These are phyloP conservation scores for Teratosphaeria epicoccoides DNA, from an alignment of 2,329 filamentous ascomycete species.

Conservation along the genomic window DNA sequence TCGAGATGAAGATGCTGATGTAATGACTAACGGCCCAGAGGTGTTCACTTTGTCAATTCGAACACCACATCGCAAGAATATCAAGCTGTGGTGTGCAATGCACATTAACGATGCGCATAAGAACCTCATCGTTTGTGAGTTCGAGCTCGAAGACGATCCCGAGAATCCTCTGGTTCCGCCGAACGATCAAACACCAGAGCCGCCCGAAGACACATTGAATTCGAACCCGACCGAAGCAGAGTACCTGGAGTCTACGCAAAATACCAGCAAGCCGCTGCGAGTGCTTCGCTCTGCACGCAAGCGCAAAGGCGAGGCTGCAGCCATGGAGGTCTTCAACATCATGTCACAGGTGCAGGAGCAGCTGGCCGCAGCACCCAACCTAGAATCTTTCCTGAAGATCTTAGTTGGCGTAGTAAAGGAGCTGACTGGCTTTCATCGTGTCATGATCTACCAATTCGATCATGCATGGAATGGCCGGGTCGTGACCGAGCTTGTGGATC, in stretches of 20 bases:
- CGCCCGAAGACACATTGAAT: conserved; percentile 62
- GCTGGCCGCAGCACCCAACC: conserved; percentile 57
- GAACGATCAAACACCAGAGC: conserved; percentile 47
- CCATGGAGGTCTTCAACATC: conserved; percentile 85
- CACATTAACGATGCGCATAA: conserved; percentile 61
- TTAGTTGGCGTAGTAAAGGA: conserved; percentile 81
- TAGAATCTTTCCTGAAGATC: conserved; percentile 68
- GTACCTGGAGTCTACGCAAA: conserved; percentile 62
- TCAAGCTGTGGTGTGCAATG: conserved; percentile 79
- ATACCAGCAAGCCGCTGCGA: conserved; percentile 64
- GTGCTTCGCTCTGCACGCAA: conserved; percentile 66
- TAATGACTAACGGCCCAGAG: conserved; percentile 65
- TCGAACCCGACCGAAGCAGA: conserved; percentile 65
- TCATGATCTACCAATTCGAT: conserved; percentile 92
- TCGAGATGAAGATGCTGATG: conserved; percentile 68
- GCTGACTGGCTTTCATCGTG: conserved; percentile 78
- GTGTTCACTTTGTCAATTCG: conserved; percentile 71
- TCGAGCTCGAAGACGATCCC: conserved; percentile 71
- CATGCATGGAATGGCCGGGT: conserved; percentile 71
- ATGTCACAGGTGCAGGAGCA: conserved; percentile 89
- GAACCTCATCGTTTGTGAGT: conserved; percentile 72
- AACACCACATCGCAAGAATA: conserved; percentile 42
- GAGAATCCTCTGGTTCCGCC: conserved; percentile 55
- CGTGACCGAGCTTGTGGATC: conserved; percentile 78
- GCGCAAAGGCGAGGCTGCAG: conserved; percentile 64